These are phyloP conservation scores for Daldinia loculata DNA, from an alignment of 495 filamentous ascomycete genomes.

Conservation along the genomic window DNA sequence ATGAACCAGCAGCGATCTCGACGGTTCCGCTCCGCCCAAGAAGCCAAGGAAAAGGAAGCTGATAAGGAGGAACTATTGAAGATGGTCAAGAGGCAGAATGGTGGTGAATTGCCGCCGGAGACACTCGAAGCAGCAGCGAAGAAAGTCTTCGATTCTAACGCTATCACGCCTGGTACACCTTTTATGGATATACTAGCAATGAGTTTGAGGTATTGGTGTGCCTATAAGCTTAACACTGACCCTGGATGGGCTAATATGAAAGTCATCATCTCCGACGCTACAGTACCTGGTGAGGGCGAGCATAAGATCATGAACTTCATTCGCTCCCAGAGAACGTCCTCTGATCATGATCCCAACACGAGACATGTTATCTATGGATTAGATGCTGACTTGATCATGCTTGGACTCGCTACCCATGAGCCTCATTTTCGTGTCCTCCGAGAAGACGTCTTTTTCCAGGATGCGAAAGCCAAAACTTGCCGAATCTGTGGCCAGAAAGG, in stretches of 20 bases:
- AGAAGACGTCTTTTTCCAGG: slow-evolving; percentile 95
- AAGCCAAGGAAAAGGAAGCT: slow-evolving; percentile 91
- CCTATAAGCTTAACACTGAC: slow-evolving; percentile 97
- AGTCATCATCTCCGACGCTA: slow-evolving; percentile 97
- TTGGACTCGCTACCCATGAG: slow-evolving; percentile 96
- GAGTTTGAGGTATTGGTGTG: slow-evolving; percentile 93
- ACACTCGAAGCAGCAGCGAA: slow-evolving; percentile 72
- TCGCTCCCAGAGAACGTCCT: slow-evolving; percentile 87
- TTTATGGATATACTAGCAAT: slow-evolving; percentile 97
- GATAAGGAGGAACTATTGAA: slow-evolving; percentile 88
- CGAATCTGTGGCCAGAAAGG: slow-evolving; percentile 89
- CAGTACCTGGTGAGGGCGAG: slow-evolving; percentile 96
- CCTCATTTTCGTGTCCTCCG: slow-evolving; percentile 96
- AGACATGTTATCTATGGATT: slow-evolving; percentile 94
- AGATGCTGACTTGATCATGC: slow-evolving; percentile 98
- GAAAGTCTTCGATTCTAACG: slow-evolving; percentile 97
- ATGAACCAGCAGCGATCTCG: slow-evolving; percentile 97
- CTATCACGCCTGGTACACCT: slow-evolving; percentile 96
- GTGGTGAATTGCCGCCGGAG: slow-evolving; percentile 65
- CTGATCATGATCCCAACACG: slow-evolving; percentile 95
- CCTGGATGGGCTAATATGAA: slow-evolving; percentile 97
- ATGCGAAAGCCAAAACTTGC: slow-evolving; percentile 81
- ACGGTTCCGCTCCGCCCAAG: slow-evolving; percentile 90
- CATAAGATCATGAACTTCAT: slow-evolving; percentile 99
- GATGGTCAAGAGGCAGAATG: slow-evolving; percentile 77